These are phyloP conservation scores for Aspergillus neoniger DNA, from an alignment of 2,329 filamentous ascomycete genomes.

Conservation along the genomic window DNA sequence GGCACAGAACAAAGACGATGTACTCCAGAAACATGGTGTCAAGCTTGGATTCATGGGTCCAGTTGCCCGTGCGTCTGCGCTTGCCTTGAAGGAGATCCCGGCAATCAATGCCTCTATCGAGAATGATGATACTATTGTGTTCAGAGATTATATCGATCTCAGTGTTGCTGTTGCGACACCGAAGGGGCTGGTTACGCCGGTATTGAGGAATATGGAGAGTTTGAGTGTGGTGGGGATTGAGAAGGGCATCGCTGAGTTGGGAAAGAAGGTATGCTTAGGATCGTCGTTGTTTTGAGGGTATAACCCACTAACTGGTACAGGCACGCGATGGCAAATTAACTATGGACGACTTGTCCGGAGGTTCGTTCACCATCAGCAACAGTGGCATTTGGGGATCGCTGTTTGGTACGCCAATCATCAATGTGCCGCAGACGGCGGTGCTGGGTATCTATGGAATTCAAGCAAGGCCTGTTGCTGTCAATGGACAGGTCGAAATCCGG, in stretches of 20 bases:
- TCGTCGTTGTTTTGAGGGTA: not conserved
- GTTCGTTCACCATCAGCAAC: constrained; percentile 97
- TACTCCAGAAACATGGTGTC: constrained; percentile 91
- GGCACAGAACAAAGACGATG: constrained; percentile 93
- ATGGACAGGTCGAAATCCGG: constrained; percentile 90
- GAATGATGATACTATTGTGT: constrained; percentile 96
- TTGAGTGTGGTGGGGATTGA: constrained; percentile 89
- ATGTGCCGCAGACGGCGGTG: constrained; percentile 87
- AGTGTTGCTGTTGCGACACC: constrained; percentile 96
- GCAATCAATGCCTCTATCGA: constrained; percentile 96
- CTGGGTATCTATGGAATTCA: constrained; percentile 95
- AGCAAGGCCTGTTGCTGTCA: constrained; percentile 82
- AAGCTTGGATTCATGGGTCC: constrained; percentile 99
- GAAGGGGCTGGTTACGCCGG: constrained; percentile 94
- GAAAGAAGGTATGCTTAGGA: constrained; percentile 72
- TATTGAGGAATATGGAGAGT: constrained; percentile 88
- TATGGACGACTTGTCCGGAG: constrained; percentile 98
- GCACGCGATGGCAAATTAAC: constrained; percentile 94
- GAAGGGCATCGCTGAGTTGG: constrained; percentile 85
- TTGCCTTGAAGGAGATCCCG: constrained; percentile 94
- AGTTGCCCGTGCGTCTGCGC: constrained; percentile 83
- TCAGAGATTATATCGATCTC: constrained; percentile 96
- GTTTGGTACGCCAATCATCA: constrained; percentile 98
- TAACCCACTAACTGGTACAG: constrained; percentile 44
- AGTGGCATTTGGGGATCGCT: constrained; percentile 94